These are phyloP conservation scores for Trametes hirsuta DNA, from an alignment of 1,284 basidiomycete genomes.

Conservation along the genomic window DNA sequence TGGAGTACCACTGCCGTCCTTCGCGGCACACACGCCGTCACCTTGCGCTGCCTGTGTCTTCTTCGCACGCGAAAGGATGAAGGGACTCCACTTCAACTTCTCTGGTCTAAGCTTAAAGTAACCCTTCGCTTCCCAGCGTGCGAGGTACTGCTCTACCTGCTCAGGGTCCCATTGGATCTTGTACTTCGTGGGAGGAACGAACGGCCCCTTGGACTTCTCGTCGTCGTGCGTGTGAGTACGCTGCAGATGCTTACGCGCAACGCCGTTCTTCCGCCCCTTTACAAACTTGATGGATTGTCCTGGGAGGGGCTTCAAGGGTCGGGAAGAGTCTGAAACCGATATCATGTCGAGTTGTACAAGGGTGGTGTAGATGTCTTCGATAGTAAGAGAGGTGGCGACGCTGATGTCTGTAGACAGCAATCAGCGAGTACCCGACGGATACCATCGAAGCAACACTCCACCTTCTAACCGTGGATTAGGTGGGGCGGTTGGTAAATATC, in stretches of 20 bases:
- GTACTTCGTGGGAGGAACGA: slow-evolving; percentile 76
- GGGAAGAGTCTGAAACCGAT: slow-evolving; percentile 51
- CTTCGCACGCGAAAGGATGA: slow-evolving; percentile 69
- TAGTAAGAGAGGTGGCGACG: slow-evolving; percentile 86
- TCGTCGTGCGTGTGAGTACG: slow-evolving; percentile 58
- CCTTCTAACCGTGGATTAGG: slow-evolving; percentile 74
- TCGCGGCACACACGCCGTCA: slow-evolving; percentile 26
- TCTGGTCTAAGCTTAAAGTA: slow-evolving; percentile 84
- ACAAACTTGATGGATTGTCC: slow-evolving; percentile 75
- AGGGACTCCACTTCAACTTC: slow-evolving; percentile 94
- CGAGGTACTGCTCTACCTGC: slow-evolving; percentile 70
- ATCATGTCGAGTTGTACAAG: slow-evolving; percentile 86
- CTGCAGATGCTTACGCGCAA: slow-evolving; percentile 63
- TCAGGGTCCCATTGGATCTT: slow-evolving; percentile 75
- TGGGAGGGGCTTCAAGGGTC: slow-evolving; percentile 61
- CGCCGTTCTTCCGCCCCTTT: slow-evolving; percentile 69
- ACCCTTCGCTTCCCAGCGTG: slow-evolving; percentile 79
- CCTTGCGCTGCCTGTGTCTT: slow-evolving; percentile 44
- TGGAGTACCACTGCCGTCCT: slow-evolving; percentile 24
- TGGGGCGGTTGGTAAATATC: slow-evolving; percentile 71
- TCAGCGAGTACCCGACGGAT: slow-evolving; percentile 9
- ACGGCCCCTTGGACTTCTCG: slow-evolving; percentile 52
- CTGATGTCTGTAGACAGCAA: slow-evolving; percentile 71
- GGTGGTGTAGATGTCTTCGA: slow-evolving; percentile 85
- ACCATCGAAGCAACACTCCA: slow-evolving; percentile 38